Percentiles rank a stretch among this genome's conserved stretches.
These are phyloP conservation scores for Wickerhamiella allomyrinae DNA, from an alignment of 805 yeast species.

Conservation along the genomic window DNA sequence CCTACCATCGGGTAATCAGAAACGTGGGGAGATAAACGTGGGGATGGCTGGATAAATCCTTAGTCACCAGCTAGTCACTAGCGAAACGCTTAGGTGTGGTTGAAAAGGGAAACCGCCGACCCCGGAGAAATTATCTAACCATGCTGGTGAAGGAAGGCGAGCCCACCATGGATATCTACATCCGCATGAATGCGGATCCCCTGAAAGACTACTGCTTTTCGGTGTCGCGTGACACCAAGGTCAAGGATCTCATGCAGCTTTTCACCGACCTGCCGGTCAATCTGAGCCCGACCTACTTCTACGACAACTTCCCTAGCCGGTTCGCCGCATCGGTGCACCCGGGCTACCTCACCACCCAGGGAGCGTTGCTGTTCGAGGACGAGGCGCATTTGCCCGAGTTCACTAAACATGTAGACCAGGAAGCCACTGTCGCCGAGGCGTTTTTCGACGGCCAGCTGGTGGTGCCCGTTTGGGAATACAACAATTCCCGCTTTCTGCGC, in stretches of 20 bases:
- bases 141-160: neutral
- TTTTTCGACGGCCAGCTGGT: conserved; percentile 87
- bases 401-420: conserved; percentile 32
- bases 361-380: conserved; percentile 56
- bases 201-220: conserved; percentile 87
- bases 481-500: conserved; percentile 21
- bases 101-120: too few relatives aligned
- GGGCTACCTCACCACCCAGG: conserved; percentile 73
- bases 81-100: too few relatives aligned
- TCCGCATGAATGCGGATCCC: conserved; percentile 71
- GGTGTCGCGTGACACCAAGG: conserved; percentile 41
- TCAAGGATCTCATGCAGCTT: conserved; percentile 44
- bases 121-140: neutral
- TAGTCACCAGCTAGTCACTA: too few relatives aligned
- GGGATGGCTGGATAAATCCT: too few relatives aligned
- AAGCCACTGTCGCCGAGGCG: conserved; percentile 40
- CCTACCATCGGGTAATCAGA: too few relatives aligned
- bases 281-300: conserved; percentile 68
- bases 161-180: conserved; percentile 30
- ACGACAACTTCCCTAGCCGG: conserved; percentile 46
- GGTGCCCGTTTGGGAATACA: conserved; percentile 53
- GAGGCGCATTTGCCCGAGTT: conserved; percentile 39
- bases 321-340: conserved; percentile 52
- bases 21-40: too few relatives aligned
- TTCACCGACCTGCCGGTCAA: conserved; percentile 57